Conservation (phyloP, 2,329 filamentous ascomycete species). For the Diaporthe vaccinii region DNA sequence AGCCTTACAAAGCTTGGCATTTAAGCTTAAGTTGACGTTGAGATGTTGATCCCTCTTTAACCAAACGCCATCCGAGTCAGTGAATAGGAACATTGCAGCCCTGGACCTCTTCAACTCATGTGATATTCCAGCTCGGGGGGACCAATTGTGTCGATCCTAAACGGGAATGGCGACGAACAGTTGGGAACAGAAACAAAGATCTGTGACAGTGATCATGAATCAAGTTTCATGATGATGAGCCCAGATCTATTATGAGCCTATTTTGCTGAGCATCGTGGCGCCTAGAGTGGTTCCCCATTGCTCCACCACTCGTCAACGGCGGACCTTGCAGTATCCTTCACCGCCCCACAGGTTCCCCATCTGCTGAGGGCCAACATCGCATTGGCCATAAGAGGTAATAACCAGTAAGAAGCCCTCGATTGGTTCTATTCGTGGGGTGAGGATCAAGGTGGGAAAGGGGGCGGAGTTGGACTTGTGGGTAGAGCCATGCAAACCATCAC, state of each 20-base stretch:
- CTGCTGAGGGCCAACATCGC: not conserved
- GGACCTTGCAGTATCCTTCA: not conserved
- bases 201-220: not conserved
- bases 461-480: not conserved
- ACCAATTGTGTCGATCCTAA: not conserved
- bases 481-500: too few relatives aligned
- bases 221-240: not conserved
- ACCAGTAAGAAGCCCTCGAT: not conserved
- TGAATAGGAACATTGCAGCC: not conserved
- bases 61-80: not conserved
- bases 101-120: not conserved
- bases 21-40: constrained; percentile 23
- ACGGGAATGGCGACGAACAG: not conserved
- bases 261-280: not conserved
- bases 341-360: not conserved
- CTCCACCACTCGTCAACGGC: not conserved
- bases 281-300: not conserved
- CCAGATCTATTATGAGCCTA: not conserved
- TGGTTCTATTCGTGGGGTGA: not conserved
- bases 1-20: constrained; percentile 13
- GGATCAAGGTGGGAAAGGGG: too few relatives aligned
- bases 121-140: not conserved
- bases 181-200: not conserved
- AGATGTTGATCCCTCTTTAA: constrained; percentile 15
- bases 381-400: too few relatives aligned